Evolutionary conservation across 2,329 filamentous ascomycete genomes (phyloP).

Genomic region (Calonectria montana): DNA sequence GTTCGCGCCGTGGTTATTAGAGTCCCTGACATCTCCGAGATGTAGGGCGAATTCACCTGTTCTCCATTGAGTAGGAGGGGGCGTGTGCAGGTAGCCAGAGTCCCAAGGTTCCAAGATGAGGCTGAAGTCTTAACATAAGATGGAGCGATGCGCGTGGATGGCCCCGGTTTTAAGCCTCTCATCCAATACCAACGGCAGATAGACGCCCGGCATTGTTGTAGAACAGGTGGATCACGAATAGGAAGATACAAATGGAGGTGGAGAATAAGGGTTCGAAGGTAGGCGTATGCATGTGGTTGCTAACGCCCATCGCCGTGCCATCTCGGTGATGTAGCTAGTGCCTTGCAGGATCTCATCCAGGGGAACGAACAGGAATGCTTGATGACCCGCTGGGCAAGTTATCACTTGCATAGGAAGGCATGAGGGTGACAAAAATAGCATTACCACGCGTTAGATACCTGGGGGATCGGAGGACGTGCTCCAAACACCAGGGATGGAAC

Average conservation of each 20-base stretch:
- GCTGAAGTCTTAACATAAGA: conserved; percentile 18
- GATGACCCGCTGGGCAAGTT: neutral
- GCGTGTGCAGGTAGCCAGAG: conserved; percentile 26
- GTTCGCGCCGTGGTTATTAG: neutral
- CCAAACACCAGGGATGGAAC: conserved; percentile 25
- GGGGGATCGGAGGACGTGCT: conserved; percentile 25
- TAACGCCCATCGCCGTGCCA: conserved; percentile 2
- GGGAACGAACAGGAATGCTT: conserved; percentile 6
- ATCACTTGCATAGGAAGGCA: conserved; percentile 10
- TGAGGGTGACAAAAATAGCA: conserved; percentile 5
- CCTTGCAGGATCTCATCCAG: conserved; percentile 11
- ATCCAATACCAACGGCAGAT: conserved; percentile 20
- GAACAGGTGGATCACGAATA: neutral
- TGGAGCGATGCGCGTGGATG: neutral
- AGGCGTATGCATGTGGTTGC: neutral
- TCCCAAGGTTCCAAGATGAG: conserved; percentile 31
- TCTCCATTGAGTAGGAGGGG: neutral
- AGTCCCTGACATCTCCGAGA: neutral
- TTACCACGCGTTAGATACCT: neutral
- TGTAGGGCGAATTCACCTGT: neutral
- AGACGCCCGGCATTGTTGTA: conserved; percentile 36
- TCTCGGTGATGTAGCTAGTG: conserved; percentile 10
- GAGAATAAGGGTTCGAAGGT: neutral
- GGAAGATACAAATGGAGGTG: neutral
- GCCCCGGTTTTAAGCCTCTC: neutral